Evolutionary conservation across 306 rosid species (phyloP).

Genomic region (Gynostemma pentaphyllum): DNA sequence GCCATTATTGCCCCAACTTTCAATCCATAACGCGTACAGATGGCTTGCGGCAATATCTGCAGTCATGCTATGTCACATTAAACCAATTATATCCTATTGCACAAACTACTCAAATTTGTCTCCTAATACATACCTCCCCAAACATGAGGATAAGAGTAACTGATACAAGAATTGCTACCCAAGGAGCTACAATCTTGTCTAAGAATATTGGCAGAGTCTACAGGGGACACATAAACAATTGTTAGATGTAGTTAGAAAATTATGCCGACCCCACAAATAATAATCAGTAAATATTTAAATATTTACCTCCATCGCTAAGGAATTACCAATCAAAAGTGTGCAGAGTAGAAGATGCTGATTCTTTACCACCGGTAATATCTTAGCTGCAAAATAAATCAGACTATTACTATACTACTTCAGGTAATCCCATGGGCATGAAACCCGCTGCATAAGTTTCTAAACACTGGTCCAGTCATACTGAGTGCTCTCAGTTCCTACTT

Average conservation of each 20-base stretch:
- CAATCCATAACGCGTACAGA: constrained; percentile 89
- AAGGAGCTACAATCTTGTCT: constrained; percentile 73
- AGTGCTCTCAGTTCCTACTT: neutral
- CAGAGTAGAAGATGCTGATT: constrained; percentile 94
- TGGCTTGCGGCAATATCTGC: constrained; percentile 91
- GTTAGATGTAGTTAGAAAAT: neutral
- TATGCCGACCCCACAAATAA: neutral
- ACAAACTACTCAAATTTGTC: neutral
- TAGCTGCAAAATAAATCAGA: constrained; percentile 39
- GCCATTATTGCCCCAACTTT: constrained; percentile 78
- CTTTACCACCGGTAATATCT: constrained; percentile 89
- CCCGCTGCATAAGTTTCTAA: neutral
- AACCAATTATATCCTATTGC: neutral
- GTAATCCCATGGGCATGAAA: neutral
- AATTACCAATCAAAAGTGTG: constrained; percentile 88
- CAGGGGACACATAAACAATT: constrained; percentile 2
- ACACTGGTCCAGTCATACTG: neutral
- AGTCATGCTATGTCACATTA: constrained; percentile 3
- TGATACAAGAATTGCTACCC: constrained; percentile 71
- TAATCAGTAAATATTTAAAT: neutral
- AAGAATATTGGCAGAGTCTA: constrained; percentile 92
- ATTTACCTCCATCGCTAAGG: constrained; percentile 90
- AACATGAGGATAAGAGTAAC: constrained; percentile 84
- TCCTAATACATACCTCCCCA: constrained; percentile 59
- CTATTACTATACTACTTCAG: neutral